Evolutionary conservation across 129 eudicot genomes (phyloP), one percentile per base, ranked within the genome.

Genomic region (Escallonia rubra): DNA sequence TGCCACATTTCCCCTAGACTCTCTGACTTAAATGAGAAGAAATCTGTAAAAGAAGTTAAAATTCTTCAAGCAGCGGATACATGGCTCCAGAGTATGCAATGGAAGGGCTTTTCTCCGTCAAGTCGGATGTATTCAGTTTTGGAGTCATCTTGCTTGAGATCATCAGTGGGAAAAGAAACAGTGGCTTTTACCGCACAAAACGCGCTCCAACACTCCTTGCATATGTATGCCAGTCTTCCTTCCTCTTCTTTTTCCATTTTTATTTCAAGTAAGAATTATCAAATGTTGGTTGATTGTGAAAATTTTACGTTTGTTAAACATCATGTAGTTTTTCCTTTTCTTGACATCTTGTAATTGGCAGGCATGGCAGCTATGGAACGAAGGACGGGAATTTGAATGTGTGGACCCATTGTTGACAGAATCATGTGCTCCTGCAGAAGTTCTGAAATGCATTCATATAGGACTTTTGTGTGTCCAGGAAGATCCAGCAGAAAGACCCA

Each of bases 381-480:
- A 72, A 41, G 69, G 69, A 5, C 38, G 10, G 43, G 53, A 11
- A 7, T 12, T 69, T 48, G 60, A 69, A 4, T 8, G 69, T 14
- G 55, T 58, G 39, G 80, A 76, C 10, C 54, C 65, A 38, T 34
- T 57, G 4, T 3, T 69, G 57, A 39, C 45, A 46, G 68, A 62
- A 40, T 14, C 63, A 43, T 61, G 57, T 38, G n/a, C 70, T 15
- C n/a, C 2, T 14, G 23, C 50, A 41, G 61, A 54, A 48, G 49
- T 63, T 6, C 14, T 7, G 0, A 76, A 71, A 64, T 76, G 61
- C 55, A 48, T 76, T 40, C 75, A 76, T 12, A 69, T 76, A 8
- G 80, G 34, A 8, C 54, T 76, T 8, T 34, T 76, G 38, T 76
- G 80, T 52, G 80, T 76, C 43, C 80, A 76, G 23, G 66, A 76